phyloP scores from a whole-genome alignment of 768 basidiomycete species.

The Calocera viscosa region DNA sequence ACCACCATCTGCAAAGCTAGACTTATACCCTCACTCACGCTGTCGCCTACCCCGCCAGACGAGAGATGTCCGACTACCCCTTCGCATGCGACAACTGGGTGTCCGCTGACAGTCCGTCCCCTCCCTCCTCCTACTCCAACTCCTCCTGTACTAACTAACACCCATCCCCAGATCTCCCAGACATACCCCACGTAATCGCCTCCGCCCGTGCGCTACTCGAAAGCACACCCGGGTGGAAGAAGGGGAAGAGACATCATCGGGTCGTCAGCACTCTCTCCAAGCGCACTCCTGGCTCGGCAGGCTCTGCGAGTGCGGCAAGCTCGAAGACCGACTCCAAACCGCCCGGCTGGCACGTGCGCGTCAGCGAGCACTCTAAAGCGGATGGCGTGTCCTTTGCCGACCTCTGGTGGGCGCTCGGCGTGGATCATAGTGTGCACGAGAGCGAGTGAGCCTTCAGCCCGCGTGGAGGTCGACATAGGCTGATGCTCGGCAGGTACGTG shows the following conservation, averaged over 20 bases:
- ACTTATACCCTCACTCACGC: not conserved
- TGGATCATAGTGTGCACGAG: not conserved
- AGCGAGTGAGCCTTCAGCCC: not conserved
- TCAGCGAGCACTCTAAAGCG: not conserved
- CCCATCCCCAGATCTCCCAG: not conserved
- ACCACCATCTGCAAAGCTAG: not conserved
- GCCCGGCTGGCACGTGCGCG: not conserved
- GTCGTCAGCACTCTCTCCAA: not conserved
- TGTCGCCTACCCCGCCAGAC: not conserved
- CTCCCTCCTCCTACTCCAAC: not conserved
- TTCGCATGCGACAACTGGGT: constrained; percentile 3
- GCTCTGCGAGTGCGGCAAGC: not conserved
- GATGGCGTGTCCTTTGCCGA: not conserved
- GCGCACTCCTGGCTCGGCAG: not conserved
- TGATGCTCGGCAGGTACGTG: constrained; percentile 40
- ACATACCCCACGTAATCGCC: not conserved
- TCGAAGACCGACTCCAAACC: too few species aligned
- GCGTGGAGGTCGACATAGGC: not conserved
- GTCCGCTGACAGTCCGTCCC: not conserved
- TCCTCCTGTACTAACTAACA: not conserved
- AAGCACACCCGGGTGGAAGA: not conserved
- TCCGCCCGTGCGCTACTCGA: not conserved
- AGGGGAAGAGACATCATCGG: not conserved
- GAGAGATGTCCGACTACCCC: not conserved
- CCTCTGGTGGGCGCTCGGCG: constrained; percentile 1